Conservation (phyloP, 164 flowering plant species). For the Tetrastigma voinierianum region DNA sequence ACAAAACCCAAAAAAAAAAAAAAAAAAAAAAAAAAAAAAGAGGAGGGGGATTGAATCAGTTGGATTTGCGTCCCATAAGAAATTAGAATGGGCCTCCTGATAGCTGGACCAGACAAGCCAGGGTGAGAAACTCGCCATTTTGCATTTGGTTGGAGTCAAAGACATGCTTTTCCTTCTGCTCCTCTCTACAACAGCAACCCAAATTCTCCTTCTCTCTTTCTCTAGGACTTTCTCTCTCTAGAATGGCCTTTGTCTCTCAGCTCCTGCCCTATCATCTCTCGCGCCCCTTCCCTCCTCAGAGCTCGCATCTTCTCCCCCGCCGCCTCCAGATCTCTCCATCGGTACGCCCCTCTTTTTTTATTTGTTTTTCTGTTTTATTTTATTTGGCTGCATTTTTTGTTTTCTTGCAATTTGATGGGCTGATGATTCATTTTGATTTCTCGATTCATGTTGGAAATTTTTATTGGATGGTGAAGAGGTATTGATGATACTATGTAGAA, state of each 20-base stretch:
- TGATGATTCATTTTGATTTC: neutral
- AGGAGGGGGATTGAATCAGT: too few species aligned
- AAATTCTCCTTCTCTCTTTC: neutral
- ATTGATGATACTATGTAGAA: too few species aligned
- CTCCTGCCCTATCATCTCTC: slow-evolving; percentile 47
- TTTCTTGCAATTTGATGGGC: neutral
- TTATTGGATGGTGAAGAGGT: neutral
- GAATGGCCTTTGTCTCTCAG: slow-evolving; percentile 60
- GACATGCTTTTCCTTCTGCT: neutral
- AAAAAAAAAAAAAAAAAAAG: too few species aligned
- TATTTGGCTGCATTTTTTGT: neutral
- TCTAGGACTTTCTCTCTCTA: neutral
- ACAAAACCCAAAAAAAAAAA: too few species aligned
- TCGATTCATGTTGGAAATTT: neutral
- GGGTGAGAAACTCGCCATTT: too few species aligned
- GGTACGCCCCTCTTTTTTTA: slow-evolving; percentile 27
- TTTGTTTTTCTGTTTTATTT: neutral
- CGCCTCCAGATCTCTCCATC: slow-evolving; percentile 28
- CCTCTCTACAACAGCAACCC: too few species aligned
- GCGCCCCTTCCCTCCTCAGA: slow-evolving; percentile 41
- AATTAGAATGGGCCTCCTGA: too few species aligned
- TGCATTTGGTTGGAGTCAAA: too few species aligned
- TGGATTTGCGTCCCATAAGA: too few species aligned
- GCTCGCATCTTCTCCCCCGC: slow-evolving; percentile 34
- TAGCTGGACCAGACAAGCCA: too few species aligned